Conservation (phyloP, 768 basidiomycete species). For the Suillus hirtellus region DNA sequence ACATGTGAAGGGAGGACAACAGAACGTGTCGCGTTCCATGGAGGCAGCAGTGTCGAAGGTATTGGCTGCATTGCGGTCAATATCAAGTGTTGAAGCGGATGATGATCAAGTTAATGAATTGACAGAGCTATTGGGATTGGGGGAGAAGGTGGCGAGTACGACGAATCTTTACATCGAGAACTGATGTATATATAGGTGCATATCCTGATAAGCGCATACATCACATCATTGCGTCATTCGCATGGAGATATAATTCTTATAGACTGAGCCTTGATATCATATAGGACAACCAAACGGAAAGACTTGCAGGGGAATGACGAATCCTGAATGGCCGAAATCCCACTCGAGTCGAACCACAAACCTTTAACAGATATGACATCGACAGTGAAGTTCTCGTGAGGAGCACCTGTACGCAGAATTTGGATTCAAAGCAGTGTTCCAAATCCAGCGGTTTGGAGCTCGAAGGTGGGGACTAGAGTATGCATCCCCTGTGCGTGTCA, state of each 20-base stretch:
- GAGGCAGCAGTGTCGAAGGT: neutral
- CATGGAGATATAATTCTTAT: neutral
- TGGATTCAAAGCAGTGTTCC: too few relatives aligned
- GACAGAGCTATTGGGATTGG: neutral
- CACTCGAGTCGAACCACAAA: too few relatives aligned
- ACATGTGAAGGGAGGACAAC: neutral
- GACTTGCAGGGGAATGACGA: neutral
- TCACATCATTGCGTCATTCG: neutral
- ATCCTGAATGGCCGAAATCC: too few relatives aligned
- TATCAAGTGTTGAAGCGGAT: neutral
- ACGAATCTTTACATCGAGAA: neutral
- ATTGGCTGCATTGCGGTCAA: neutral
- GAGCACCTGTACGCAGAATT: too few relatives aligned
- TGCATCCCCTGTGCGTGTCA: neutral
- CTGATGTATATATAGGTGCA: neutral
- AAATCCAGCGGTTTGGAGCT: too few relatives aligned
- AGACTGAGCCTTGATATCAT: neutral
- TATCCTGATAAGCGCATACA: neutral
- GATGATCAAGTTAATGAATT: constrained; percentile 1
- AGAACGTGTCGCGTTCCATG: neutral
- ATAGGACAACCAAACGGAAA: neutral
- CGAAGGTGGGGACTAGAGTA: neutral
- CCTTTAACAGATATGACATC: too few relatives aligned
- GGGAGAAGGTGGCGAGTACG: neutral
- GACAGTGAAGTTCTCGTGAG: too few relatives aligned